phyloP scores from a whole-genome alignment of 2,329 filamentous ascomycete species.

The Knufia fluminis region DNA sequence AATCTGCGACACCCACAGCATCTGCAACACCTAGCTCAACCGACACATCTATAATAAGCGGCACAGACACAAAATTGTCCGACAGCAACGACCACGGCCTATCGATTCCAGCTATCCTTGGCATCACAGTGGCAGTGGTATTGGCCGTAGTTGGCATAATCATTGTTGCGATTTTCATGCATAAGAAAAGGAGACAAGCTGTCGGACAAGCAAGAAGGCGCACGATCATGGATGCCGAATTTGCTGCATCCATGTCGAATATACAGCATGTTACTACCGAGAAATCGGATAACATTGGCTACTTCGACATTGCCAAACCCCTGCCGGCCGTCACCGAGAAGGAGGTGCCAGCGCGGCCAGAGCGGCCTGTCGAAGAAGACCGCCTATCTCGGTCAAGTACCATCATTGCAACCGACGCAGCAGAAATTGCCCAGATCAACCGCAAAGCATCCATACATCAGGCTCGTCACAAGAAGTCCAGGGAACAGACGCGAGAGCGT shows the following conservation, averaged over 20 bases:
- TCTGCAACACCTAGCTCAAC: not conserved
- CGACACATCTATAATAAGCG: not conserved
- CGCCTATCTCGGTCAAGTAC: conserved; percentile 3
- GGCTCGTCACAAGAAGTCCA: not conserved
- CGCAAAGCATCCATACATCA: conserved; percentile 4
- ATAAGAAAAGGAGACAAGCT: conserved; percentile 2
- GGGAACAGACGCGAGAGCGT: not conserved
- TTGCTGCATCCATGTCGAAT: not conserved
- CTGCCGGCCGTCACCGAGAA: not conserved
- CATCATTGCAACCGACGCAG: conserved; percentile 8
- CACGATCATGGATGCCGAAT: conserved; percentile 10
- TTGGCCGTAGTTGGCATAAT: conserved; percentile 1
- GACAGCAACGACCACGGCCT: not conserved
- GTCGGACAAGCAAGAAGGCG: not conserved
- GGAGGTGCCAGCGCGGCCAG: not conserved
- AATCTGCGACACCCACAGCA: not conserved
- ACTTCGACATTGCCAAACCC: conserved; percentile 9
- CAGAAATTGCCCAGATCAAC: conserved; percentile 8
- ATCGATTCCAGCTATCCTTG: conserved; percentile 5
- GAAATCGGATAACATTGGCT: not conserved
- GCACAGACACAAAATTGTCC: not conserved
- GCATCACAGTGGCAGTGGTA: conserved; percentile 1
- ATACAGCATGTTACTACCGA: not conserved
- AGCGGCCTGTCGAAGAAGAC: not conserved
- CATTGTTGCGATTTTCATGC: not conserved